Evolutionary conservation across 108 stramenopile genomes (phyloP).

Genomic region (Stephanodiscus triporus): DNA sequence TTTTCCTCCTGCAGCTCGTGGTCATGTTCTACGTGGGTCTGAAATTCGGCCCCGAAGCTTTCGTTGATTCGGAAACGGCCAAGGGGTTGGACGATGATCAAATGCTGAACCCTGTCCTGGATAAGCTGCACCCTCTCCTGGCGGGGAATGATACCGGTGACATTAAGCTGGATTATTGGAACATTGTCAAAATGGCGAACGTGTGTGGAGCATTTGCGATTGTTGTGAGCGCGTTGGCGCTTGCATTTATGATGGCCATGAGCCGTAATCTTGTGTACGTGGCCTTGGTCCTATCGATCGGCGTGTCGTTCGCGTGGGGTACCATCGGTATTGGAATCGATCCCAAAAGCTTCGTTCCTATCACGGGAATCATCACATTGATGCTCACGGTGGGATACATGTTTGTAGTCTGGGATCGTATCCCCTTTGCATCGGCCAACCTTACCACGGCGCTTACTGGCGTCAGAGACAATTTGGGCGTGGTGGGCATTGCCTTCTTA

Average conservation of each 20-base stretch:
- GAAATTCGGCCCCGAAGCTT: conserved; percentile 64
- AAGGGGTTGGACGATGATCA: conserved; percentile 45
- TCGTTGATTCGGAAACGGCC: conserved; percentile 37
- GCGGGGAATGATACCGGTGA: conserved; percentile 15
- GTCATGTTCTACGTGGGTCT: conserved; percentile 58
- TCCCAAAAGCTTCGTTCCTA: conserved; percentile 81
- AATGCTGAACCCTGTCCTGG: conserved; percentile 10
- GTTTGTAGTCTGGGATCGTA: conserved; percentile 82
- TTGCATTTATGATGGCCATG: conserved; percentile 76
- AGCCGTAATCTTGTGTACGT: conserved; percentile 74
- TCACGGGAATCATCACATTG: conserved; percentile 79
- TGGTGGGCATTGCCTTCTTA: conserved; percentile 66
- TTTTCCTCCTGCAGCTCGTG: conserved; percentile 71
- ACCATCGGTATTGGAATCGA: conserved; percentile 85
- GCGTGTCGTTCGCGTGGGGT: conserved; percentile 82
- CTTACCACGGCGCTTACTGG: conserved; percentile 64
- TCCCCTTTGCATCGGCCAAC: conserved; percentile 82
- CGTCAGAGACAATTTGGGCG: conserved; percentile 65
- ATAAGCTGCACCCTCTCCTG: too few species aligned
- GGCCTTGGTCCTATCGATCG: conserved; percentile 69
- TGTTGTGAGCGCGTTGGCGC: conserved; percentile 56
- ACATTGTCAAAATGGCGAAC: conserved; percentile 65
- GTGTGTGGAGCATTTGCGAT: conserved; percentile 75
- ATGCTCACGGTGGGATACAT: conserved; percentile 75
- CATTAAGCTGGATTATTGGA: conserved; percentile 63